Base-by-base conservation (phyloP, 257 asterid species). In the Solanum piurae region DNA sequence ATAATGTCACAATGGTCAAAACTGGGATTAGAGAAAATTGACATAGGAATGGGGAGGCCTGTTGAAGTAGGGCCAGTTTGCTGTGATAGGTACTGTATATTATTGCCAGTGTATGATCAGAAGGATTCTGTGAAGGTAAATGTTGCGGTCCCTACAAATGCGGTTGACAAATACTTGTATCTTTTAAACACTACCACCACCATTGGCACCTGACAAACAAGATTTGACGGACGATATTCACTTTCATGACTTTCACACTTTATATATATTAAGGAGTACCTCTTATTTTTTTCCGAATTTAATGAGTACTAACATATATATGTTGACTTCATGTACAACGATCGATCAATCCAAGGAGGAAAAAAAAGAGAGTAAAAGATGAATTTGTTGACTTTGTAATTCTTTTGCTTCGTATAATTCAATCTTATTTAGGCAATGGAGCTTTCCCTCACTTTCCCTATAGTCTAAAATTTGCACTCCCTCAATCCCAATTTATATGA, bases 1-100 rank as follows among this genome's bases (percentile, higher is more conserved):
- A 92, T 95, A 18, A 29, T 95, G 94, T 89, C 98, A 0, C 96
- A 95, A 16, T 95, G 96, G 98, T 92, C 98, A 86, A 92, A 93
- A 88, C 86, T 95, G 29, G 98, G 98, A 69, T 88, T 95, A 21
- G 90, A 94, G 14, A 72, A 66, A 62, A 90, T 95, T 88, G 96
- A 95, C 90, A 93, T 95, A 73, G 98, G 98, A 1, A 87, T 93
- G 89, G 98, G 97, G 1, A 88, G 77, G 73, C 96, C 96, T 12
- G 89, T 89, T 36, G 88, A 92, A 14, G 95, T 95, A 89, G 94
- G 92, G 46, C 95, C 98, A 76, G 88, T 93, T 5, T 88, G 92
- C 69, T 44, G 92, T 7, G 94, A 92, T 69, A 90, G 88, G 88
- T 94, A 92, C 90, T 95, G 98, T 80, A 58, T 91, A 25, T 40